Evolutionary conservation across 305 asterid species (phyloP).

Genomic region (Fraxinus xanthoxyloides): DNA sequence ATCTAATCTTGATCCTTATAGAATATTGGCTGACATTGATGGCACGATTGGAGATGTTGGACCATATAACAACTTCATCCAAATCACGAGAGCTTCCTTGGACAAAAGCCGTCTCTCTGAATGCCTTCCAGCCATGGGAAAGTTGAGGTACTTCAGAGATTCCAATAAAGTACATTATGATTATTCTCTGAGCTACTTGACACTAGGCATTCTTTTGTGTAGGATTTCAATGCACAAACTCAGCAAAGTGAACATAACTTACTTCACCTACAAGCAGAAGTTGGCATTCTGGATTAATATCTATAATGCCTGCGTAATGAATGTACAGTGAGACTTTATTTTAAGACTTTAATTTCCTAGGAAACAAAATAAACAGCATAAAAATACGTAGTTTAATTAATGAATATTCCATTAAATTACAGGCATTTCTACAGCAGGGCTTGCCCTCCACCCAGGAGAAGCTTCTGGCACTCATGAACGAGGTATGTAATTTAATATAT

Average conservation of each 20-base stretch:
- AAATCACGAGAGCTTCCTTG: conserved; percentile 55
- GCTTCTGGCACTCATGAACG: conserved; percentile 49
- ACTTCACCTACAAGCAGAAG: conserved; percentile 83
- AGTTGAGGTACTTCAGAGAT: conserved; percentile 49
- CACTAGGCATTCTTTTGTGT: conserved; percentile 1
- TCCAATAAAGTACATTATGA: conserved; percentile 11
- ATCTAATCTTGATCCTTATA: conserved; percentile 66
- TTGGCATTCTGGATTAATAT: conserved; percentile 91
- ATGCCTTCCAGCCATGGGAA: conserved; percentile 64
- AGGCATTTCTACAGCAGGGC: conserved; percentile 83
- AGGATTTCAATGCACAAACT: conserved; percentile 79
- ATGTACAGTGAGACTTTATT: conserved; percentile 53
- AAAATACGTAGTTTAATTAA: neutral
- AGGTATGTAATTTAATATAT: conserved; percentile 42
- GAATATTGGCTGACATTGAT: conserved; percentile 59
- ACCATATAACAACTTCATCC: conserved; percentile 71
- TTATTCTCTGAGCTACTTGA: conserved; percentile 2
- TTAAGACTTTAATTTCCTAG: neutral
- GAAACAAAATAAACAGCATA: neutral
- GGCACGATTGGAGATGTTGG: conserved; percentile 61
- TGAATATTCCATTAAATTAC: conserved; percentile 20
- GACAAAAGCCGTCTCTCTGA: conserved; percentile 54
- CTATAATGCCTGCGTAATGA: conserved; percentile 79
- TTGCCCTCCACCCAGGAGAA: conserved; percentile 74
- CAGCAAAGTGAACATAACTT: conserved; percentile 48